Base-by-base conservation (phyloP, 2,329 filamentous ascomycete genomes). In the Metarhizium robertsii region DNA sequence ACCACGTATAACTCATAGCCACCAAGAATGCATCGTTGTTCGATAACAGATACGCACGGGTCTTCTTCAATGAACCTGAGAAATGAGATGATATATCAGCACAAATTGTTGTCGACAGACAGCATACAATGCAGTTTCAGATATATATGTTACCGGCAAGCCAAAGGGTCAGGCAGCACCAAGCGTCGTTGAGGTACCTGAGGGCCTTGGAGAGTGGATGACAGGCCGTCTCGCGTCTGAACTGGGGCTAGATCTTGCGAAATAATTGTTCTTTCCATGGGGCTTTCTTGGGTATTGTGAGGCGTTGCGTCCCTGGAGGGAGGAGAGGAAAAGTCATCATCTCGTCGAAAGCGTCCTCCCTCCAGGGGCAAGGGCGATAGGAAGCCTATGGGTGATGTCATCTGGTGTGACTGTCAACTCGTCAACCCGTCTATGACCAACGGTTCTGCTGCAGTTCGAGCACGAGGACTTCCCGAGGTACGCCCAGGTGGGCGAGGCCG, bases 1-100 rank as follows among this genome's bases (percentile, higher is more conserved):
- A 97, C 90, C 16, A 97, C 74, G 70, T 97, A 97, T 59, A 92
- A 78, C 69, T 97, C 92, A 71, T 96, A 97, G 61, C 92, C 92
- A 58, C 81, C 75, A 6, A 99, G 79, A 52, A 80, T 75, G 52
- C 80, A 78, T 55, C 84, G 83, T 53, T 87, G 85, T 62, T 92
- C 83, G 60, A 96, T 77, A 7, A 96, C 84, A 3, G 77, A 79
- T 4, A 90, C 91, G 5, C 81, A 83, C 1, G 84, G 77, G 61
- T 97, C 94, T 67, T 95, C 88, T 73, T 95, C 88, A 25, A 99
- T 82, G 66, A 92, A 95, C 59, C 81, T 84, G 34, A 7, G 6
- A 30, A 42, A 10, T 7, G 34, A 8, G 14, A 30, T 8, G 14
- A 30, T 1, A 30, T 1, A 20, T 16, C 2, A 53, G 11, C 16